Percentiles rank a stretch among this genome's conserved stretches.
Conservation (phyloP, 2,329 filamentous ascomycete species). For the Claviceps africana region DNA sequence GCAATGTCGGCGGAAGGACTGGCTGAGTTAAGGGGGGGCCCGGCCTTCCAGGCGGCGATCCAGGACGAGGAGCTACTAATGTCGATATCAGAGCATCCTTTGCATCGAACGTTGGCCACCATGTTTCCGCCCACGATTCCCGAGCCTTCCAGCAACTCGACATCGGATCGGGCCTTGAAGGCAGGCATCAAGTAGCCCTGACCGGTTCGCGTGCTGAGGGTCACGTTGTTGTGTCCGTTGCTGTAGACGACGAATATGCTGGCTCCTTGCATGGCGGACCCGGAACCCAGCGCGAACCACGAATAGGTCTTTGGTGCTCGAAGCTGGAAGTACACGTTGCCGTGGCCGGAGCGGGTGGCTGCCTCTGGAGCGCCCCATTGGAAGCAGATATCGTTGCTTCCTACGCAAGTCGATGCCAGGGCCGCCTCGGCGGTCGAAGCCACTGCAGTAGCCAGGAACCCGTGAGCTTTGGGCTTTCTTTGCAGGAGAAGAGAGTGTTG, state of each 20-base stretch:
- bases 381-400: slow-evolving; percentile 29
- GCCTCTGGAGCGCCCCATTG: slow-evolving; percentile 38
- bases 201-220: slow-evolving; percentile 42
- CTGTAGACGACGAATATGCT: slow-evolving; percentile 52
- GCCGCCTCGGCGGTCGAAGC: not conserved
- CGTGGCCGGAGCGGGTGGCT: slow-evolving; percentile 32
- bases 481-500: not conserved
- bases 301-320: slow-evolving; percentile 34
- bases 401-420: not conserved
- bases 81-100: slow-evolving; percentile 35
- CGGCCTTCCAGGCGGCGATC: slow-evolving; percentile 40
- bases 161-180: slow-evolving; percentile 26
- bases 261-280: slow-evolving; percentile 37
- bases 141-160: slow-evolving; percentile 45
- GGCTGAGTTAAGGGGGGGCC: slow-evolving; percentile 29
- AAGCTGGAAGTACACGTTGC: slow-evolving; percentile 44
- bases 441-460: not conserved
- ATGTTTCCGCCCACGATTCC: slow-evolving; percentile 39
- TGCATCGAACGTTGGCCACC: slow-evolving; percentile 45
- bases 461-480: not conserved
- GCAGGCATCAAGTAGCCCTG: slow-evolving; percentile 33
- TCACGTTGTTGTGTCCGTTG: slow-evolving; percentile 44
- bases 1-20: slow-evolving; percentile 26
- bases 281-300: slow-evolving; percentile 48
- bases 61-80: slow-evolving; percentile 29